These are phyloP conservation scores for Oidiodendron maius DNA, from an alignment of 495 filamentous ascomycete species.

Conservation along the genomic window DNA sequence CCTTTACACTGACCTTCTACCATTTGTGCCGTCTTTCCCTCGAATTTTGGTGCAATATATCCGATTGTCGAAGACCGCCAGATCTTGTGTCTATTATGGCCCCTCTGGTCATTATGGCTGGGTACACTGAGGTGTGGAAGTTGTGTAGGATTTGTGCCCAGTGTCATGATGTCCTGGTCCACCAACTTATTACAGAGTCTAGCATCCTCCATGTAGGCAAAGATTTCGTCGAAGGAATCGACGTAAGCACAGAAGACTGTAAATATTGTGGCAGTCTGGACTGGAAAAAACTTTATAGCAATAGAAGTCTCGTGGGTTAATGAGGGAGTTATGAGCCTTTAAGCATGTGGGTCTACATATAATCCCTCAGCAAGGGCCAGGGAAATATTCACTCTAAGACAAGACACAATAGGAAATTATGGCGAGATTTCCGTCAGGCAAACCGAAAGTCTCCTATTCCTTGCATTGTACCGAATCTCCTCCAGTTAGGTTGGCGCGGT, in stretches of 20 bases:
- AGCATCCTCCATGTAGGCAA: constrained; percentile 2
- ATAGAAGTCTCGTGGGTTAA: constrained; percentile 1
- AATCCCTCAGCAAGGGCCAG: too few relatives aligned
- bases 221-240: constrained; percentile 7
- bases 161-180: constrained; percentile 46
- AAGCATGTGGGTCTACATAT: too few relatives aligned
- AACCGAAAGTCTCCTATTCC: too few relatives aligned
- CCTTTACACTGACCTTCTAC: constrained; percentile 59
- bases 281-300: background rate
- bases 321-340: constrained; percentile 1
- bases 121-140: background rate
- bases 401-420: too few relatives aligned
- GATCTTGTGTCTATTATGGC: constrained; percentile 44
- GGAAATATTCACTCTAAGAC: too few relatives aligned
- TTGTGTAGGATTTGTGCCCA: constrained; percentile 32
- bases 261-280: constrained; percentile 1
- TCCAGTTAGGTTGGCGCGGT: too few relatives aligned
- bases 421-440: too few relatives aligned
- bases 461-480: too few relatives aligned
- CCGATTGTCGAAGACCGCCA: constrained; percentile 82
- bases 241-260: background rate
- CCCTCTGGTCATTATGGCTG: background rate
- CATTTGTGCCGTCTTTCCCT: constrained; percentile 91
- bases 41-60: constrained; percentile 89
- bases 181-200: constrained; percentile 25